Evolutionary conservation across 2,329 filamentous ascomycete species (phyloP).

Genomic region (Apiospora kogelbergensis): DNA sequence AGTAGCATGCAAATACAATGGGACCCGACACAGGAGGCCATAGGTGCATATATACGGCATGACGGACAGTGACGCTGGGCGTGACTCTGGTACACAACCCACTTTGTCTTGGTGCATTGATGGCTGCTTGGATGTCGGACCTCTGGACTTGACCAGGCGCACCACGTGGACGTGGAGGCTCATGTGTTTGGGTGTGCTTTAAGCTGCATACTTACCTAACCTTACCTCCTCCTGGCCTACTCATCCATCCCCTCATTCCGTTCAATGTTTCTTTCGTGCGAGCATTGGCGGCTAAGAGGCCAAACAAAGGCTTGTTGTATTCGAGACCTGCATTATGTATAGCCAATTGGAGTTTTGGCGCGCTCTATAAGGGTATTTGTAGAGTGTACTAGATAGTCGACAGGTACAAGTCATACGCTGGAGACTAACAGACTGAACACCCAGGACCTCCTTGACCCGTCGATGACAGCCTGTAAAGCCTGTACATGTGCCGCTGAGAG

Average conservation of each 20-base stretch:
- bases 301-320: neutral
- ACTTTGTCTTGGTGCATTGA: neutral
- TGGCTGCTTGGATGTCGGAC: neutral
- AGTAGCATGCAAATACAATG: neutral
- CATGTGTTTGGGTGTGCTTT: neutral
- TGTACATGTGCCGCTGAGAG: neutral
- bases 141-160: neutral
- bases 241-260: neutral
- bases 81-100: neutral
- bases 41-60: neutral
- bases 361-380: slow-evolving; percentile 1
- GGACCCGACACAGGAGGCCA: neutral
- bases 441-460: neutral
- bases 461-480: neutral
- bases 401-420: neutral
- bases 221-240: neutral
- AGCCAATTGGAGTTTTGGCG: neutral
- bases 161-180: neutral
- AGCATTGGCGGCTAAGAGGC: neutral
- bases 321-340: neutral
- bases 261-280: neutral
- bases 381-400: slow-evolving; percentile 1
- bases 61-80: neutral
- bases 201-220: neutral
- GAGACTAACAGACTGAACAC: neutral